Percentiles rank a stretch among this genome's conserved stretches.
Conservation (phyloP, 2,329 filamentous ascomycete genomes). For the Zymoseptoria tritici region DNA sequence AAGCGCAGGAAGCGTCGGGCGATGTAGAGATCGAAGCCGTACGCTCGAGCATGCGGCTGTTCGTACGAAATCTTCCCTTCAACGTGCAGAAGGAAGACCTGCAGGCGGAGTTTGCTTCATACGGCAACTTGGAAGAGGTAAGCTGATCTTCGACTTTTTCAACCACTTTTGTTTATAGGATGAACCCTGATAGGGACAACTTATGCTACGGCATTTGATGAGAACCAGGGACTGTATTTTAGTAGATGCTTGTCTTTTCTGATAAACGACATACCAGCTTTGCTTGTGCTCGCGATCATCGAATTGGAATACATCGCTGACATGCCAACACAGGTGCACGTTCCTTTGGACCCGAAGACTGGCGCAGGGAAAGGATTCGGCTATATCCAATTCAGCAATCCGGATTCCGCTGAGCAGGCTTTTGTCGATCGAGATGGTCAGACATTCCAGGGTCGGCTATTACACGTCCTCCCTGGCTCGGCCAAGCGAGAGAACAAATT, state of each 20-base stretch:
- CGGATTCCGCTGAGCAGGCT: conserved; percentile 67
- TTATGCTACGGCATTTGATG: conserved; percentile 91
- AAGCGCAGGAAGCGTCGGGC: conserved; percentile 35
- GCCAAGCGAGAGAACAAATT: conserved; percentile 74
- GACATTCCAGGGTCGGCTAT: conserved; percentile 82
- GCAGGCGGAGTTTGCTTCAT: conserved; percentile 60
- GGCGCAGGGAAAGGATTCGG: conserved; percentile 83
- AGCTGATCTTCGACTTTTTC: conserved; percentile 34
- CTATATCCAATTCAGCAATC: conserved; percentile 69
- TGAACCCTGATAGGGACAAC: conserved; percentile 99
- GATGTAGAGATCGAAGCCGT: conserved; percentile 54
- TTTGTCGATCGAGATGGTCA: conserved; percentile 73
- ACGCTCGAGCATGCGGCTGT: conserved; percentile 67
- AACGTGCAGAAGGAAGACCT: conserved; percentile 70
- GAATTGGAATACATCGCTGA: neutral
- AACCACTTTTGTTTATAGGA: conserved; percentile 49
- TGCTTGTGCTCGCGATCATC: neutral
- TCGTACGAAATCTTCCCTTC: conserved; percentile 83
- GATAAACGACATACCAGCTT: conserved; percentile 20
- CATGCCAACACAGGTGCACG: conserved; percentile 61
- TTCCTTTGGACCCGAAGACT: conserved; percentile 63
- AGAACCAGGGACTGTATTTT: conserved; percentile 90
- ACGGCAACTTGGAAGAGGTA: conserved; percentile 82
- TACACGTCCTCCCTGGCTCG: conserved; percentile 81
- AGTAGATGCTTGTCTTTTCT: conserved; percentile 97